A percentile compares a stretch with the other conserved stretches of the same genome.
Conservation (phyloP, 2,329 filamentous ascomycete genomes). For the Thielaviopsis musarum region DNA sequence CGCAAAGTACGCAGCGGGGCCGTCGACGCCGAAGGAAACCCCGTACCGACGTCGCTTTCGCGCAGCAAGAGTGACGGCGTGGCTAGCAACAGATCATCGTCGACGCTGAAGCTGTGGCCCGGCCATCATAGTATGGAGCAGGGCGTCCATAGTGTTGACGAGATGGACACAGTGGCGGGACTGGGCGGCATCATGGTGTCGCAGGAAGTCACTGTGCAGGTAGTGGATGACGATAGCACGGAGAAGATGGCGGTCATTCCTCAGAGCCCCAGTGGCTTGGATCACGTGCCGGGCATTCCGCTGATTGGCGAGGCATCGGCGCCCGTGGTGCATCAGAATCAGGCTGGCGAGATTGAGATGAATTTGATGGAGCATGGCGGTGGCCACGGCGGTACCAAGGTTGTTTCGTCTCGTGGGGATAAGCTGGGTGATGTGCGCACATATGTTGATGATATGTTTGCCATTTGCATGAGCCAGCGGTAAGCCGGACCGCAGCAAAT, state of each 20-base stretch:
- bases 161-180: slow-evolving; percentile 12
- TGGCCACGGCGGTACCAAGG: slow-evolving; percentile 17
- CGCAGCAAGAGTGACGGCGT: slow-evolving; percentile 14
- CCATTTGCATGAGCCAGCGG: slow-evolving; percentile 8
- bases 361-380: slow-evolving; percentile 14
- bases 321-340: neutral
- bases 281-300: slow-evolving; percentile 1
- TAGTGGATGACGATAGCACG: slow-evolving; percentile 20
- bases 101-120: slow-evolving; percentile 20
- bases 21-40: slow-evolving; percentile 18
- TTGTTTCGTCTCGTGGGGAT: slow-evolving; percentile 17
- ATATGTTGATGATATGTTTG: slow-evolving; percentile 28
- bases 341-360: slow-evolving; percentile 4
- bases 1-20: slow-evolving; percentile 4
- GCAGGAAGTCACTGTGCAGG: slow-evolving; percentile 37
- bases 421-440: slow-evolving; percentile 21
- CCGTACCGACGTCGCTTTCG: slow-evolving; percentile 15
- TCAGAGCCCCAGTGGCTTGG: neutral
- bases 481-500: neutral
- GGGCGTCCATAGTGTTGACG: neutral
- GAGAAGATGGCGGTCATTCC: neutral
- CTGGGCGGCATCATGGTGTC: slow-evolving; percentile 45
- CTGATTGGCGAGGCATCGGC: slow-evolving; percentile 7
- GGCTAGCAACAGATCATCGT: slow-evolving; percentile 17
- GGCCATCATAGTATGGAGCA: slow-evolving; percentile 12